Evolutionary conservation across 164 flowering plant genomes (phyloP).

Genomic region (Saururus chinensis): DNA sequence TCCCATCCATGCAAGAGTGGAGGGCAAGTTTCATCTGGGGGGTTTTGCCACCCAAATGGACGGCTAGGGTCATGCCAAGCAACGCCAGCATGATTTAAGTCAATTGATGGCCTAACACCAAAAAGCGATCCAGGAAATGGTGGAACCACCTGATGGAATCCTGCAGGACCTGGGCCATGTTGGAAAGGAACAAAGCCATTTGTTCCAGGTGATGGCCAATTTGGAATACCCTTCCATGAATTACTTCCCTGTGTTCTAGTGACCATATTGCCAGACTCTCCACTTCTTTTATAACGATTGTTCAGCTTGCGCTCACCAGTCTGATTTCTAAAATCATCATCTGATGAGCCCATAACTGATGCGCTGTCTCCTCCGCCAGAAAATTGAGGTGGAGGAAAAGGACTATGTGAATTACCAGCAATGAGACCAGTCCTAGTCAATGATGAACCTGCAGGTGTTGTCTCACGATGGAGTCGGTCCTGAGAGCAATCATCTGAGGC

Average conservation of each 20-base stretch:
- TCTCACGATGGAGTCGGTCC: conserved; percentile 25
- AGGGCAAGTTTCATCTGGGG: conserved; percentile 46
- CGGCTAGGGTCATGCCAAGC: conserved; percentile 62
- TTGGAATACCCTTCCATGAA: conserved; percentile 70
- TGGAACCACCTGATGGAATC: conserved; percentile 5
- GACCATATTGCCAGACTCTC: conserved; percentile 34
- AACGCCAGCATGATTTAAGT: conserved; percentile 53
- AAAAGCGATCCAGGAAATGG: conserved; percentile 62
- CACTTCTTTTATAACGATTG: conserved; percentile 45
- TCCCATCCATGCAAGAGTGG: conserved; percentile 79
- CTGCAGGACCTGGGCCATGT: conserved; percentile 28
- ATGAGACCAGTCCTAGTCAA: conserved; percentile 23
- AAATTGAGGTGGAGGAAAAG: conserved; percentile 32
- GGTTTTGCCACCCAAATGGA: conserved; percentile 72
- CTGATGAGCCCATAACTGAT: conserved; percentile 17
- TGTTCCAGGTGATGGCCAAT: conserved; percentile 63
- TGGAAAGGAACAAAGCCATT: conserved; percentile 78
- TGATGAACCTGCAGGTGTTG: conserved; percentile 33
- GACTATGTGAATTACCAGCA: conserved; percentile 31
- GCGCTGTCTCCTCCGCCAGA: conserved; percentile 6
- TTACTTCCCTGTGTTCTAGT: conserved; percentile 49
- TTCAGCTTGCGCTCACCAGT: conserved; percentile 16
- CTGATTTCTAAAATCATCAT: conserved; percentile 40
- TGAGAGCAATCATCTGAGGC: conserved; percentile 28
- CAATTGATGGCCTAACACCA: conserved; percentile 68